phyloP scores from a whole-genome alignment of 768 basidiomycete species.

The Termitomyces sp. region DNA sequence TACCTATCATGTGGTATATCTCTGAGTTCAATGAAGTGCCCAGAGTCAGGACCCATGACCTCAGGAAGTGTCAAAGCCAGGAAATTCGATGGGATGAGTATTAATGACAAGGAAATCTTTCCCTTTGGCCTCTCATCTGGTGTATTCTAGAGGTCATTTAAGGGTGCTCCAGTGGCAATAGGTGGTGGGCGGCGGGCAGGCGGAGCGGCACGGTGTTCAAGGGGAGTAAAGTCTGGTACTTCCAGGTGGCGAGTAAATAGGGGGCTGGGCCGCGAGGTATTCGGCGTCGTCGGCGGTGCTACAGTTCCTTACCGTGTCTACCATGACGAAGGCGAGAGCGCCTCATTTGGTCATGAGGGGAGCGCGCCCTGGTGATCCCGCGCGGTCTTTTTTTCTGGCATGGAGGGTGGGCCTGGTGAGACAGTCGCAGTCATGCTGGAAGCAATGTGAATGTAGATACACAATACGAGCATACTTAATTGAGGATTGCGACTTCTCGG shows the following conservation, averaged over 20 bases:
- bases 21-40: too few species aligned
- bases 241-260: conserved; percentile 18
- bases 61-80: too few species aligned
- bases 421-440: conserved; percentile 82
- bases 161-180: conserved; percentile 24
- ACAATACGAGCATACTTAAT: conserved; percentile 52
- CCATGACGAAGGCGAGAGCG: conserved; percentile 30
- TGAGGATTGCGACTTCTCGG: conserved; percentile 88
- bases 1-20: too few species aligned
- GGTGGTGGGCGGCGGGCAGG: conserved; percentile 16
- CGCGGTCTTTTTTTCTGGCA: conserved; percentile 8
- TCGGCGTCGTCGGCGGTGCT: conserved; percentile 49
- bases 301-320: conserved; percentile 50
- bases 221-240: conserved; percentile 51
- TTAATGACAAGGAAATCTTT: conserved; percentile 36
- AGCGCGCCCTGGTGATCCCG: conserved; percentile 25
- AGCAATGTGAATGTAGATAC: neutral
- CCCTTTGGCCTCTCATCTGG: too few species aligned
- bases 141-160: conserved; percentile 20
- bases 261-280: conserved; percentile 18
- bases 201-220: conserved; percentile 27
- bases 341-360: conserved; percentile 1
- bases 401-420: conserved; percentile 43
- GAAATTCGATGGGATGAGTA: too few species aligned
- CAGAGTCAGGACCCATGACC: too few species aligned